Percentiles rank a stretch among this genome's conserved stretches.
phyloP scores from a whole-genome alignment of 108 stramenopile species.

The Cylindrotheca fusiformis region DNA sequence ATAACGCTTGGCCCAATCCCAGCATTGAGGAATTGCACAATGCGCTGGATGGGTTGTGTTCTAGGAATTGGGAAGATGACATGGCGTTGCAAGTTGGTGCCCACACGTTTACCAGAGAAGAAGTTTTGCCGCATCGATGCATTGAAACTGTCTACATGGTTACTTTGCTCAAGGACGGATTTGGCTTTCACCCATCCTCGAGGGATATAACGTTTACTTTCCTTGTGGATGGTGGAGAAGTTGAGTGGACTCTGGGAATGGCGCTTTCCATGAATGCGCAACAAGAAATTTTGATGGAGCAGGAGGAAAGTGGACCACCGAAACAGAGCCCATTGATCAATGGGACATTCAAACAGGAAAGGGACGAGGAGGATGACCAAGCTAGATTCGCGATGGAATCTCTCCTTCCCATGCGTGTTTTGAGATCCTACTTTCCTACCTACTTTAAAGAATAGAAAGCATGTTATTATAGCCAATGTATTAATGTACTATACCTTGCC shows the following conservation, averaged over 20 bases:
- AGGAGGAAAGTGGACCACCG: too few relatives aligned
- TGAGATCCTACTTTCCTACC: too few relatives aligned
- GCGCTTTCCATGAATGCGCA: constrained; percentile 50
- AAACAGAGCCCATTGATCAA: not conserved
- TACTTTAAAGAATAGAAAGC: too few relatives aligned
- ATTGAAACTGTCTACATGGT: constrained; percentile 88
- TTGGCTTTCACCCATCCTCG: constrained; percentile 77
- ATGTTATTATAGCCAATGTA: too few relatives aligned
- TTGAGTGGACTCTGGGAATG: constrained; percentile 90
- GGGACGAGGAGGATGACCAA: constrained; percentile 1
- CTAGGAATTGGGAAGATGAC: constrained; percentile 70
- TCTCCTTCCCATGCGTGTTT: too few relatives aligned
- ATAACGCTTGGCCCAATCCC: constrained; percentile 79
- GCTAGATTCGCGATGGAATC: not conserved
- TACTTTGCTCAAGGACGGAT: constrained; percentile 84
- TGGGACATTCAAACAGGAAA: not conserved
- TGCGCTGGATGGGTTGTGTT: constrained; percentile 80
- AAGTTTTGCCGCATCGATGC: constrained; percentile 83
- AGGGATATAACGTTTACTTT: constrained; percentile 86
- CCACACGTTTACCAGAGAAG: constrained; percentile 71
- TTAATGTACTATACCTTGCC: too few relatives aligned
- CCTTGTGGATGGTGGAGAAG: constrained; percentile 82
- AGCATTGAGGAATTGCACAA: constrained; percentile 74
- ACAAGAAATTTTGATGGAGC: too few relatives aligned
- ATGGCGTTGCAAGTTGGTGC: constrained; percentile 65